Base-by-base conservation (phyloP, 495 filamentous ascomycete species). In the Lophiotrema nucula region DNA sequence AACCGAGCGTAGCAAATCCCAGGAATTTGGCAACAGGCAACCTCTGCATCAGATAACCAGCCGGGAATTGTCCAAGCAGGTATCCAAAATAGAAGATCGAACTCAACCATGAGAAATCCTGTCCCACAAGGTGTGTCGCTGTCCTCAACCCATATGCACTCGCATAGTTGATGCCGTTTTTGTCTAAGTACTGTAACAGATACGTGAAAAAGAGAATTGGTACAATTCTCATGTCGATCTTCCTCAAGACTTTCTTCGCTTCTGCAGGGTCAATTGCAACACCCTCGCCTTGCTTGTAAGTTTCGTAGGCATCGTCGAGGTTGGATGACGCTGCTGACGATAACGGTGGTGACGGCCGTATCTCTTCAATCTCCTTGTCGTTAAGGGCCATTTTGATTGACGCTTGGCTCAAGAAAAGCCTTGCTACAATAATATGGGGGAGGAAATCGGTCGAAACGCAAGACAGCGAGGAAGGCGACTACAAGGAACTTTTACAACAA, bases 11-110 rank as follows among this genome's bases (percentile, higher is more conserved):
- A 31, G 60, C 41, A 26, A 26, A 47, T 15, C 60, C 60, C 4
- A 63, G 27, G 43, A 81, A 77, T 45, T 79, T 81, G n/a, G 75
- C 81, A 6, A 77, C 69, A 0, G 80, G 80, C 0, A 81, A 69
- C 27, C 79, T 76, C 56, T 83, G 80, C 21, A 84, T 67, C 8
- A 78, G 64, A 49, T 78, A 74, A 8, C 77, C 79, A 0, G 76
- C 76, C 4, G 78, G 79, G 59, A 72, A 80, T 62, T 82, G 79
- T 10, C 77, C 75, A 38, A 82, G 50, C 15, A 84, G 63, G 56
- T 77, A 77, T 0, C 79, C 81, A 43, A 84, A 80, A 59, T 83
- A 83, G 66, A 82, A 83, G 24, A 82, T 78, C 0, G 77, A 81
- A 21, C 72, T 66, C 0, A 81, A 73, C 83, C 82, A 86, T 18